Evolutionary conservation across 805 yeast species (phyloP).

Genomic region (Candida awuae): DNA sequence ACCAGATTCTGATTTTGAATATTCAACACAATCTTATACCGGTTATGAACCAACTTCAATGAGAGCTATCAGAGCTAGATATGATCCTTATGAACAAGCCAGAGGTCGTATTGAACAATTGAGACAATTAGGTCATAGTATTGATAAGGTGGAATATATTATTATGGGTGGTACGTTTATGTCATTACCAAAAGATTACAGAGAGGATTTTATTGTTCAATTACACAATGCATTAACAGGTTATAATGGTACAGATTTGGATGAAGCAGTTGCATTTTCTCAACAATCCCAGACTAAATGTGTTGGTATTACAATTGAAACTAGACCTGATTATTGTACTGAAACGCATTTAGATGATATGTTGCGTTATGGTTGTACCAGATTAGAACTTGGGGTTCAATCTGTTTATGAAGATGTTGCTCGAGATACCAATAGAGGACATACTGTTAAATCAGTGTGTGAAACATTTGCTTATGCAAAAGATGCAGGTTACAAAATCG

Average conservation of each 20-base stretch:
- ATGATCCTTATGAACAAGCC: conserved; percentile 98
- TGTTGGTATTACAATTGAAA: conserved; percentile 97
- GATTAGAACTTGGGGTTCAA: conserved; percentile 95
- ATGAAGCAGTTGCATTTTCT: conserved; percentile 84
- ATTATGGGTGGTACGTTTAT: conserved; percentile 99
- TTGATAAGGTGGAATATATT: conserved; percentile 95
- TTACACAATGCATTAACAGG: conserved; percentile 95
- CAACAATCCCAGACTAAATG: conserved; percentile 95
- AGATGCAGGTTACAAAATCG: conserved; percentile 97
- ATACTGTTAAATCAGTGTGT: conserved; percentile 91
- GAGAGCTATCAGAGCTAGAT: conserved; percentile 98
- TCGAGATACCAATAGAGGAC: conserved; percentile 96
- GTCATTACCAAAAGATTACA: conserved; percentile 83
- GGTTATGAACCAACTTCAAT: conserved; percentile 98
- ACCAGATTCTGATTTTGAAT: conserved; percentile 96
- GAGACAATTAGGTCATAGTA: conserved; percentile 90
- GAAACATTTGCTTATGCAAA: conserved; percentile 94
- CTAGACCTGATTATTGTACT: conserved; percentile 97
- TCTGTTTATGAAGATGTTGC: conserved; percentile 97
- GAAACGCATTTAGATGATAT: conserved; percentile 91
- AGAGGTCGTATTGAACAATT: conserved; percentile 95
- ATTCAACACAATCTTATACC: conserved; percentile 95
- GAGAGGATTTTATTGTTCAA: conserved; percentile 83
- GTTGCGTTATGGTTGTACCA: conserved; percentile 93
- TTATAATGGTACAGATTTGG: conserved; percentile 74